phyloP scores from a whole-genome alignment of 495 filamentous ascomycete genomes.

The Tuber borchii region DNA sequence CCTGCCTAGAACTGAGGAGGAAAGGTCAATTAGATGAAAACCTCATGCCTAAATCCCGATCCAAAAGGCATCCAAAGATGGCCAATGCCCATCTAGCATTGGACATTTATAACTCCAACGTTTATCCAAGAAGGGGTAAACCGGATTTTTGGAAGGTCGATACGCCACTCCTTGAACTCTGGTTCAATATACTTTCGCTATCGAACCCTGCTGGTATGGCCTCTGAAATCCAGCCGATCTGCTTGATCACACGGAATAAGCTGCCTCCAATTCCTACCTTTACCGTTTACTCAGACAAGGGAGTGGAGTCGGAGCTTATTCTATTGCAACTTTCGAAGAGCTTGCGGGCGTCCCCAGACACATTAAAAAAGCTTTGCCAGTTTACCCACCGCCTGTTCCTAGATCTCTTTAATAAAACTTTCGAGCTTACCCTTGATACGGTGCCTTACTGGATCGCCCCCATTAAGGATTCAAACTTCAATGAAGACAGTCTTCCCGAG shows the following conservation, averaged over 20 bases:
- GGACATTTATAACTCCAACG: slow-evolving; percentile 62
- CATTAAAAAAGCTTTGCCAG: slow-evolving; percentile 51
- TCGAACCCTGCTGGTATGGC: slow-evolving; percentile 53
- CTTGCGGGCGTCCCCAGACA: slow-evolving; percentile 35
- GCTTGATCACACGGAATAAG: slow-evolving; percentile 62
- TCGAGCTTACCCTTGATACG: slow-evolving; percentile 54
- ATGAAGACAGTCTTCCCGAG: slow-evolving; percentile 33
- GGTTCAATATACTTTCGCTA: slow-evolving; percentile 59
- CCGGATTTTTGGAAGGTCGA: slow-evolving; percentile 64
- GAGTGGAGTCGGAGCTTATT: slow-evolving; percentile 54
- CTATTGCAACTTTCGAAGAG: slow-evolving; percentile 44
- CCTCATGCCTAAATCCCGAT: slow-evolving; percentile 61
- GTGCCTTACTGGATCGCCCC: slow-evolving; percentile 87
- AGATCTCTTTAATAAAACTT: slow-evolving; percentile 87
- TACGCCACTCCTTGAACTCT: slow-evolving; percentile 55
- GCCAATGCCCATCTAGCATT: slow-evolving; percentile 84
- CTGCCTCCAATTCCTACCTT: slow-evolving; percentile 64
- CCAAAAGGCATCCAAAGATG: slow-evolving; percentile 71
- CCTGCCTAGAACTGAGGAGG: slow-evolving; percentile 64
- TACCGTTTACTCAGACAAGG: slow-evolving; percentile 60
- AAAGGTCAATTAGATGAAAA: slow-evolving; percentile 63
- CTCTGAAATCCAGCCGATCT: slow-evolving; percentile 56
- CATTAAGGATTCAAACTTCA: slow-evolving; percentile 36
- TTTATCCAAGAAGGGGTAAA: slow-evolving; percentile 73
- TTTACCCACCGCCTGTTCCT: slow-evolving; percentile 72